phyloP scores from a whole-genome alignment of 371 early-diverging fungal genomes.

The Gilbertella persicaria region DNA sequence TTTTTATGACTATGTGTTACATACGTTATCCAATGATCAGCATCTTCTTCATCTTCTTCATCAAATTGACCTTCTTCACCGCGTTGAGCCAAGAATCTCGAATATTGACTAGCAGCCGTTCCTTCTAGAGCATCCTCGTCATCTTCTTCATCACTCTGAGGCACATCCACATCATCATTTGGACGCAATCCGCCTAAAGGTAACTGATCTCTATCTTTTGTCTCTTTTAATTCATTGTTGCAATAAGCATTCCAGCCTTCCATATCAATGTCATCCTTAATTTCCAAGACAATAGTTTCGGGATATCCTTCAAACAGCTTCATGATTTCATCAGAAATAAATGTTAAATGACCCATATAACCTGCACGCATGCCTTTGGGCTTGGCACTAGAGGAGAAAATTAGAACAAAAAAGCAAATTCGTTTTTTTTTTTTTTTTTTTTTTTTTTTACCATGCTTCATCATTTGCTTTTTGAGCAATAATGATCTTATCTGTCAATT shows the following conservation, averaged over 20 bases:
- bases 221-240: slow-evolving; percentile 73
- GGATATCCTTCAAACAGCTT: slow-evolving; percentile 75
- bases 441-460: slow-evolving; percentile 29
- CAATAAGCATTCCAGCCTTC: slow-evolving; percentile 90
- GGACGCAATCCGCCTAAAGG: slow-evolving; percentile 88
- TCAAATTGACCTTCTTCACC: slow-evolving; percentile 31
- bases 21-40: slow-evolving; percentile 28
- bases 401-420: not conserved
- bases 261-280: slow-evolving; percentile 66
- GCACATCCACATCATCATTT: slow-evolving; percentile 37
- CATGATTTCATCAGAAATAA: slow-evolving; percentile 92
- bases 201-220: slow-evolving; percentile 82
- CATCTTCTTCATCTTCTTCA: slow-evolving; percentile 37
- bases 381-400: slow-evolving; percentile 42
- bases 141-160: slow-evolving; percentile 32
- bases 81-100: slow-evolving; percentile 29
- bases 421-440: not conserved
- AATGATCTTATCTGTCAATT: slow-evolving; percentile 76
- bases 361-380: slow-evolving; percentile 90
- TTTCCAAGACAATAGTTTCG: slow-evolving; percentile 51
- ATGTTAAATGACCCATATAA: slow-evolving; percentile 95
- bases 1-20: slow-evolving; percentile 3
- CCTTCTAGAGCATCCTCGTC: slow-evolving; percentile 28
- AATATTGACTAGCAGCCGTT: slow-evolving; percentile 30
- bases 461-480: slow-evolving; percentile 62